These are phyloP conservation scores for Rubroboletus satanas DNA, from an alignment of 768 basidiomycete species.

Conservation along the genomic window DNA sequence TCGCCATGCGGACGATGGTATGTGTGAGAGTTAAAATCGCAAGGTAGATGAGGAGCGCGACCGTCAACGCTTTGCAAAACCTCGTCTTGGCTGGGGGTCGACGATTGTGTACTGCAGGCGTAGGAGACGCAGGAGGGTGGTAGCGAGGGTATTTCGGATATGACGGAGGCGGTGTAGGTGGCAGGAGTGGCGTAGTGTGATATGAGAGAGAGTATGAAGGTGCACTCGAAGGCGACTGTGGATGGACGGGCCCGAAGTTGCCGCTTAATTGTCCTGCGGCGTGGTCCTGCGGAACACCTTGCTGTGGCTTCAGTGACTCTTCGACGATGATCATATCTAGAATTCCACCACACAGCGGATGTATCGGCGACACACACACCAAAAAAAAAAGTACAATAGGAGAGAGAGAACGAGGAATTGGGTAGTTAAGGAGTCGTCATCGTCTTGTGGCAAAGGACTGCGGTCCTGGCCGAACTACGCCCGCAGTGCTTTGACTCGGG, in stretches of 20 bases:
- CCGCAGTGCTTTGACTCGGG: background rate
- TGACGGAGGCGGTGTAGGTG: conserved; percentile 10
- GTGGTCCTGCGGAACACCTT: background rate
- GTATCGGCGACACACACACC: too few species aligned
- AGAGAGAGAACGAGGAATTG: background rate
- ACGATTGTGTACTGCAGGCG: background rate
- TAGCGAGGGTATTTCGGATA: conserved; percentile 3
- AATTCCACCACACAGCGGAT: background rate
- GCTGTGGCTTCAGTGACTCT: background rate
- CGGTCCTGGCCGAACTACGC: background rate
- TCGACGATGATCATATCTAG: conserved; percentile 1
- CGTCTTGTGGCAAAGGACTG: background rate
- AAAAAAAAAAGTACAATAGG: too few species aligned
- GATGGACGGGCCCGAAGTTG: conserved; percentile 3
- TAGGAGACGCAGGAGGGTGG: background rate
- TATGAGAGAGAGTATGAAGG: conserved; percentile 3
- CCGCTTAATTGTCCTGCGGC: background rate
- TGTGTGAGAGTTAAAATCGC: background rate
- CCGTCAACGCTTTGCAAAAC: conserved; percentile 14
- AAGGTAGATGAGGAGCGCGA: conserved; percentile 14
- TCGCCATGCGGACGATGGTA: conserved; percentile 1
- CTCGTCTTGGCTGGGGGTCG: conserved; percentile 1
- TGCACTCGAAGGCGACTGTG: background rate
- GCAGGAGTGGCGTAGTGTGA: conserved; percentile 1
- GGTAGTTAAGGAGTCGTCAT: background rate